Base-by-base conservation (phyloP, 2,329 filamentous ascomycete genomes). In the Alternaria sp. region DNA sequence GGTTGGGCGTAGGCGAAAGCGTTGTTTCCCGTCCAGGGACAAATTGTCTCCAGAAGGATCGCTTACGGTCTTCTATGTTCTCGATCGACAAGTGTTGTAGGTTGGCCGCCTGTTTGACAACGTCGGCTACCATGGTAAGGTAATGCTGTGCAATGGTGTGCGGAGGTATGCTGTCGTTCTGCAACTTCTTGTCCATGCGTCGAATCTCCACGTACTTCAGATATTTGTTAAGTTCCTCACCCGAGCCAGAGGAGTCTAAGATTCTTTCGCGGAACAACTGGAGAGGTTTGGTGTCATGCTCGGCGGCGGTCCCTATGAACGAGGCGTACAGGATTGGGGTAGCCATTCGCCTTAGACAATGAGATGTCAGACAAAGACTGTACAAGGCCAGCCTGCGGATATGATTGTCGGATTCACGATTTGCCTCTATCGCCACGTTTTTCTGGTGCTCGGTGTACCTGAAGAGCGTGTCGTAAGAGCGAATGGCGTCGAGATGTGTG, bases 181-280 rank as follows among this genome's bases (percentile, higher is more conserved):
- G 46, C n/a, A 1, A 44, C 47, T 5, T 43, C 32, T 2, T 21
- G 45, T 77, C 72, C 15, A 65, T 54, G 4, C 73, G 57, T 9
- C 74, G 68, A 43, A 71, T 75, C 43, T 77, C 76, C 12, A 77
- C 56, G 32, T 76, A 77, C 19, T 65, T 53, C 2, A 77, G 17
- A 54, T 70, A 50, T 0, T 57, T 44, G 5, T 51, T 49, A 2
- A 25, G 7, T 59, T 44, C 13, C 67, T 30, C 45, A 3, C 32
- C 6, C 1, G 54, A 46, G 12, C 23, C 4, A 13, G 19, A 5
- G 13, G 32, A 10, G 32, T 12, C 53, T 3, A 23, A 44, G 3
- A 77, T 46, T 1, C 69, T 73, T 19, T 63, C 51, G 52, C 66
- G 62, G 40, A 77, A 73, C 4, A 66, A 56, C 9, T 50, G 47